A percentile compares a stretch with the other conserved stretches of the same genome.
These are phyloP conservation scores for Bacidia rubella DNA, from an alignment of 495 filamentous ascomycete genomes.

Conservation along the genomic window DNA sequence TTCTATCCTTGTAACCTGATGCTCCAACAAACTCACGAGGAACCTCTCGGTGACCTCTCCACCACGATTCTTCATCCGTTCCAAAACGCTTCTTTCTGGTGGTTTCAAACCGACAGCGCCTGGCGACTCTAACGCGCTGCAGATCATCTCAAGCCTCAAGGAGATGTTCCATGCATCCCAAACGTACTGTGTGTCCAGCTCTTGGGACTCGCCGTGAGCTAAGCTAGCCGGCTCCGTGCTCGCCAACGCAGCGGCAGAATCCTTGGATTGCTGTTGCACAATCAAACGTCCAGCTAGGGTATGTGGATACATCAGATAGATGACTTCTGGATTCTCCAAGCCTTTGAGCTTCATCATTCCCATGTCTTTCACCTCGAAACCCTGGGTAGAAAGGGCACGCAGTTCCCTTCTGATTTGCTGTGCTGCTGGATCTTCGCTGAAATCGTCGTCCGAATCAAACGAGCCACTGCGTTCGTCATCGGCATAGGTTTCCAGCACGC, in stretches of 20 bases:
- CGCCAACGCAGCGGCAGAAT: constrained; percentile 25
- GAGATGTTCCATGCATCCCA: constrained; percentile 87
- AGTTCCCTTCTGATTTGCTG: constrained; percentile 76
- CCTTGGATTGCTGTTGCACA: constrained; percentile 40
- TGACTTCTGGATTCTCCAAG: constrained; percentile 89
- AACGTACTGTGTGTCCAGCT: constrained; percentile 64
- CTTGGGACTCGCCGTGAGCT: constrained; percentile 40
- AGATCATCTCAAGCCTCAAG: constrained; percentile 81
- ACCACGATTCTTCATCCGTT: constrained; percentile 68
- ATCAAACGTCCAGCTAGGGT: constrained; percentile 67
- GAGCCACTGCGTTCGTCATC: constrained; percentile 60
- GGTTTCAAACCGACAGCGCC: constrained; percentile 42
- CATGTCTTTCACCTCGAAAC: constrained; percentile 93
- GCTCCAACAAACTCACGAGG: constrained; percentile 75
- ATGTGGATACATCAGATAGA: constrained; percentile 89
- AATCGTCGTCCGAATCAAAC: constrained; percentile 50
- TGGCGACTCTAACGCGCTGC: constrained; percentile 65
- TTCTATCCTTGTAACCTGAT: constrained; percentile 90
- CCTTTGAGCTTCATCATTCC: constrained; percentile 90
- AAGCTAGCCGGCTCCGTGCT: constrained; percentile 29
- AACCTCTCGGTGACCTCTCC: constrained; percentile 81
- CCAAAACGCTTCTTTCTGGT: constrained; percentile 67
- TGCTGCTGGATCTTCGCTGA: constrained; percentile 56
- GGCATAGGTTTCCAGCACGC: constrained; percentile 71
- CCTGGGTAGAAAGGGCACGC: constrained; percentile 73